phyloP scores from a whole-genome alignment of 2,329 filamentous ascomycete genomes.

The Penicillium sp. region DNA sequence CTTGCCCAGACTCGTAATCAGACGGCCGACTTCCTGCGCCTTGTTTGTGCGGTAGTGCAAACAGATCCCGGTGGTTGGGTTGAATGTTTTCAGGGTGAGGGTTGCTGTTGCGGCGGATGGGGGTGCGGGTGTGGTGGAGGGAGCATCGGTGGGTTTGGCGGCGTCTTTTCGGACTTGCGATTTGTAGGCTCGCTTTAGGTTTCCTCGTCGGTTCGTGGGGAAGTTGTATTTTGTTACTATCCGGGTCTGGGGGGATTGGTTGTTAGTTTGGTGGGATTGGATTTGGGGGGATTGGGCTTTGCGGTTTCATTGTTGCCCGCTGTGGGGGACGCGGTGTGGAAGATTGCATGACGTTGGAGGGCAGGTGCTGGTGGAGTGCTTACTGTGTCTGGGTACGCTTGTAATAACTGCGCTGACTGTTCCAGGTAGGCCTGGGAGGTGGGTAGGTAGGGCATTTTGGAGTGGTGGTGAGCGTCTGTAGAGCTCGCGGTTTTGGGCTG shows the following conservation, averaged over 20 bases:
- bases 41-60: slow-evolving; percentile 90
- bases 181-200: slow-evolving; percentile 25
- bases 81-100: slow-evolving; percentile 81
- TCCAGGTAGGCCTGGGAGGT: slow-evolving; percentile 86
- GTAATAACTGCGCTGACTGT: slow-evolving; percentile 73
- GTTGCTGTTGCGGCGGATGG: slow-evolving; percentile 57
- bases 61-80: slow-evolving; percentile 68
- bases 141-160: slow-evolving; percentile 9
- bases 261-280: slow-evolving; percentile 1
- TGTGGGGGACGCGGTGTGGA: neutral
- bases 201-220: slow-evolving; percentile 23
- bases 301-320: neutral
- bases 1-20: slow-evolving; percentile 67
- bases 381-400: slow-evolving; percentile 78
- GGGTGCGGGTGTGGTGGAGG: slow-evolving; percentile 42
- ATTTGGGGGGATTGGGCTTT: neutral
- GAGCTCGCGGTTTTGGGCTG: slow-evolving; percentile 3
- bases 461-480: slow-evolving; percentile 10
- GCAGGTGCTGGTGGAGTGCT: slow-evolving; percentile 18
- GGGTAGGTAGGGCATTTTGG: slow-evolving; percentile 65
- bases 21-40: slow-evolving; percentile 62
- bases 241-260: slow-evolving; percentile 53
- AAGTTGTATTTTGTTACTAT: slow-evolving; percentile 91
- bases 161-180: slow-evolving; percentile 24
- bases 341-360: neutral